phyloP scores from a whole-genome alignment of 2,329 filamentous ascomycete genomes.

The Cladosporium sp. region DNA sequence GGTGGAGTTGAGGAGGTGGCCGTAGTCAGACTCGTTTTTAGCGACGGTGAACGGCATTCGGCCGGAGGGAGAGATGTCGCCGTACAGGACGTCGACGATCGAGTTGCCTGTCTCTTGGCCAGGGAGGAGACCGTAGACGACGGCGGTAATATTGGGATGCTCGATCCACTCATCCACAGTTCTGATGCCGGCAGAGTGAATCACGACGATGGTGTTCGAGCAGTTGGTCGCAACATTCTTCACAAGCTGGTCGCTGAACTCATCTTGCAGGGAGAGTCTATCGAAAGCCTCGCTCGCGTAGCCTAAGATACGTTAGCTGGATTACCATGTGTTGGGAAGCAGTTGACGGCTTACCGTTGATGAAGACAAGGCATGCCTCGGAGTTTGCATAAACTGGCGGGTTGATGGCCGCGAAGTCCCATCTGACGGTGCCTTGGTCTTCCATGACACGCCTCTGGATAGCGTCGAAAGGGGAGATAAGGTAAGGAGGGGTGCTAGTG shows the following conservation, averaged over 20 bases:
- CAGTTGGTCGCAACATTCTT: conserved; percentile 30
- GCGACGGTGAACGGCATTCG: conserved; percentile 44
- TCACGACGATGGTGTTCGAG: conserved; percentile 36
- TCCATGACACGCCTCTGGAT: conserved; percentile 29
- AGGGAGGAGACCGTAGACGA: conserved; percentile 36
- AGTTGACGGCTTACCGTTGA: conserved; percentile 40
- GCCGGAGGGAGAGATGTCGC: conserved; percentile 34
- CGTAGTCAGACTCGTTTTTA: conserved; percentile 17
- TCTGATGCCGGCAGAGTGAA: conserved; percentile 38
- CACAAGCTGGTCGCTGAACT: conserved; percentile 38
- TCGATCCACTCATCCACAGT: conserved; percentile 34
- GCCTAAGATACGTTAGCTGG: conserved; percentile 3
- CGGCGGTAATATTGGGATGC: conserved; percentile 37
- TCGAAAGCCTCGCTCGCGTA: conserved; percentile 42
- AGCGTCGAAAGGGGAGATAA: conserved; percentile 37
- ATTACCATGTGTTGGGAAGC: no score
- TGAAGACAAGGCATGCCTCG: conserved; percentile 48
- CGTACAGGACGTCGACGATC: conserved; percentile 35
- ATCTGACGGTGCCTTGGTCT: conserved; percentile 21
- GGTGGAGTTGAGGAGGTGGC: conserved; percentile 27
- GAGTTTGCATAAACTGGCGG: conserved; percentile 4
- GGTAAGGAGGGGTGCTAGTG: conserved; percentile 32
- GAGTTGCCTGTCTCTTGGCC: conserved; percentile 37
- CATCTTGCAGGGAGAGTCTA: conserved; percentile 37
- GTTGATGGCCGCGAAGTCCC: conserved; percentile 26